These are phyloP conservation scores for Saturnispora mendoncae DNA, from an alignment of 805 yeast species.

Conservation along the genomic window DNA sequence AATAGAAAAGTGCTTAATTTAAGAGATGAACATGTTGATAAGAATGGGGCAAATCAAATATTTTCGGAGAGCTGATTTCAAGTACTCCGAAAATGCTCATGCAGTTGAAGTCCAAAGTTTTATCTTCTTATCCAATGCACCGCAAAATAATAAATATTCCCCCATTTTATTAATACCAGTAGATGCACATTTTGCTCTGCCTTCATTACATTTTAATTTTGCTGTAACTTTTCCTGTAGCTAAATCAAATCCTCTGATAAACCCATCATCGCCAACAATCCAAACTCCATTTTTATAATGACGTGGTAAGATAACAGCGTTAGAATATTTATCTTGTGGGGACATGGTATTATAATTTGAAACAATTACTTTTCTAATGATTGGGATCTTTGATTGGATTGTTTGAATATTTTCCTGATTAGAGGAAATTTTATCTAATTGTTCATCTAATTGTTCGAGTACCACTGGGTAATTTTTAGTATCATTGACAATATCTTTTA, in stretches of 20 bases:
- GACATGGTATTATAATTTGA: slow-evolving; percentile 41
- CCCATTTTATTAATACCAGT: slow-evolving; percentile 20
- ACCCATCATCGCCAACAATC: slow-evolving; percentile 65
- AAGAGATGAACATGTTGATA: background rate
- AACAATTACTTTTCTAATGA: slow-evolving; percentile 30
- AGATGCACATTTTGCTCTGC: slow-evolving; percentile 41
- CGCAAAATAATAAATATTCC: slow-evolving; percentile 41
- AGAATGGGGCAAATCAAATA: background rate
- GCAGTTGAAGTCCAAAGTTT: slow-evolving; percentile 24
- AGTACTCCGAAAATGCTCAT: background rate
- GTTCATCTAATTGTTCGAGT: background rate
- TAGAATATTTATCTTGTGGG: slow-evolving; percentile 63
- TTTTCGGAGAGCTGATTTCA: background rate
- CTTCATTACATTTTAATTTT: slow-evolving; percentile 31
- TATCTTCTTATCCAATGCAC: slow-evolving; percentile 36
- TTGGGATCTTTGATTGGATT: slow-evolving; percentile 22
- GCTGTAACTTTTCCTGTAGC: slow-evolving; percentile 29
- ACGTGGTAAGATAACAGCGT: slow-evolving; percentile 32
- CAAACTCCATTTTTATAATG: slow-evolving; percentile 41
- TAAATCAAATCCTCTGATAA: slow-evolving; percentile 50
- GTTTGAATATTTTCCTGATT: slow-evolving; percentile 10
- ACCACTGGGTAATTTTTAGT: background rate
- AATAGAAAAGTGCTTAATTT: background rate
- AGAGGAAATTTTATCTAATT: slow-evolving; percentile 6
- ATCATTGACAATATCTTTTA: slow-evolving; percentile 16